Conservation (phyloP, 2,329 filamentous ascomycete species). For the Trichoderma sp. region DNA sequence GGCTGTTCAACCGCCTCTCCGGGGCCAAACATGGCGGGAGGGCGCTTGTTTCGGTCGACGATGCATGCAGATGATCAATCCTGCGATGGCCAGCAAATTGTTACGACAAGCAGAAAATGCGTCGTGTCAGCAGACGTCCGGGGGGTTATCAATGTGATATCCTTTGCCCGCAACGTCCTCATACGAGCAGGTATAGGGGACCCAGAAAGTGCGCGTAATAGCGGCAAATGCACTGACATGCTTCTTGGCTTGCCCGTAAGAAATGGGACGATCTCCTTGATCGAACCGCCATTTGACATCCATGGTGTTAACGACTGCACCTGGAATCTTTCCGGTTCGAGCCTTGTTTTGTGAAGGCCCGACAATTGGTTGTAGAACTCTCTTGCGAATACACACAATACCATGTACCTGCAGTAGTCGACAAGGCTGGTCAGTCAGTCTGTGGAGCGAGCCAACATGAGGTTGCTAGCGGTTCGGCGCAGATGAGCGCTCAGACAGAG, state of each 20-base stretch:
- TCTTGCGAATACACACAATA: not conserved
- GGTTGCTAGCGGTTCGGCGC: conserved; percentile 21
- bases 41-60: not conserved
- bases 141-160: not conserved
- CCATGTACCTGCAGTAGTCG: not conserved
- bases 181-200: too few relatives aligned
- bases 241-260: too few relatives aligned
- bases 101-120: too few relatives aligned
- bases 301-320: too few relatives aligned
- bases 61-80: not conserved
- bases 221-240: too few relatives aligned
- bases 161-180: not conserved
- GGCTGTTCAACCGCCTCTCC: conserved; percentile 5
- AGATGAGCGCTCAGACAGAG: conserved; percentile 21
- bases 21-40: conserved; percentile 9
- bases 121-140: not conserved
- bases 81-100: not conserved
- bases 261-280: too few relatives aligned
- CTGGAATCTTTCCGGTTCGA: too few relatives aligned
- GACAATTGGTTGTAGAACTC: not conserved
- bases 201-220: too few relatives aligned
- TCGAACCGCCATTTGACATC: too few relatives aligned
- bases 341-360: too few relatives aligned
- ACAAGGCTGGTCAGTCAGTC: not conserved
- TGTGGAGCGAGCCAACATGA: conserved; percentile 16